A percentile compares a stretch with the other conserved stretches of the same genome.
Conservation (phyloP, 306 rosid species). For the Sicyos baderoa region DNA sequence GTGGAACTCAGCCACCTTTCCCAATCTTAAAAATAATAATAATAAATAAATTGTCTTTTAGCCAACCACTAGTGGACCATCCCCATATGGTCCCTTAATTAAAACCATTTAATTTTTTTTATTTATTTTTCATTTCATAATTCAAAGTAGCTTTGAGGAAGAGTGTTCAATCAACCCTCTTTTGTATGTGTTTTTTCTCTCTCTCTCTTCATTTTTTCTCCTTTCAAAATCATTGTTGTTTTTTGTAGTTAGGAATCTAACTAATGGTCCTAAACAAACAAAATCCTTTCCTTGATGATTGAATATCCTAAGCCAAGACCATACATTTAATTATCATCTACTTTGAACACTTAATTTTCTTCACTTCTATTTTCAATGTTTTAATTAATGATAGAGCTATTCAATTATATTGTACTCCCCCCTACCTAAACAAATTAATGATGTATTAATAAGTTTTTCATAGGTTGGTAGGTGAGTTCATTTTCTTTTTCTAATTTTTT, state of each 20-base stretch:
- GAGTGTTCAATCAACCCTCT: background rate
- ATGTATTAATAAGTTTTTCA: too few relatives aligned
- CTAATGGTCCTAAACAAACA: slow-evolving; percentile 13
- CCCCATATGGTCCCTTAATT: background rate
- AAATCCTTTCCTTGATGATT: background rate
- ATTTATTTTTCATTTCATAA: background rate
- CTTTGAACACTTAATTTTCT: background rate
- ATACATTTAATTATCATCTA: background rate
- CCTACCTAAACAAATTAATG: too few relatives aligned
- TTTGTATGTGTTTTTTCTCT: background rate
- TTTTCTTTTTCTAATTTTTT: too few relatives aligned
- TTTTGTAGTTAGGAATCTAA: background rate
- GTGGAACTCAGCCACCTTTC: slow-evolving; percentile 16
- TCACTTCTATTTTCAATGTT: background rate
- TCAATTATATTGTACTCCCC: too few relatives aligned
- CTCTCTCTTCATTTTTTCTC: background rate
- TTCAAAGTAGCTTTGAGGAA: background rate
- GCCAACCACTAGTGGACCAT: slow-evolving; percentile 4
- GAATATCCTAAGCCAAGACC: background rate
- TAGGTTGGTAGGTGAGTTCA: too few relatives aligned
- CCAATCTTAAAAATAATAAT: background rate
- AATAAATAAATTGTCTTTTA: background rate
- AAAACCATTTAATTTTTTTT: background rate
- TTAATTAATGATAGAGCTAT: background rate
- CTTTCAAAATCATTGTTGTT: too few relatives aligned